Percentiles rank a stretch among this genome's conserved stretches.
Conservation (phyloP, 192 early-diverging fungal species). For the Coemansia sp. region DNA sequence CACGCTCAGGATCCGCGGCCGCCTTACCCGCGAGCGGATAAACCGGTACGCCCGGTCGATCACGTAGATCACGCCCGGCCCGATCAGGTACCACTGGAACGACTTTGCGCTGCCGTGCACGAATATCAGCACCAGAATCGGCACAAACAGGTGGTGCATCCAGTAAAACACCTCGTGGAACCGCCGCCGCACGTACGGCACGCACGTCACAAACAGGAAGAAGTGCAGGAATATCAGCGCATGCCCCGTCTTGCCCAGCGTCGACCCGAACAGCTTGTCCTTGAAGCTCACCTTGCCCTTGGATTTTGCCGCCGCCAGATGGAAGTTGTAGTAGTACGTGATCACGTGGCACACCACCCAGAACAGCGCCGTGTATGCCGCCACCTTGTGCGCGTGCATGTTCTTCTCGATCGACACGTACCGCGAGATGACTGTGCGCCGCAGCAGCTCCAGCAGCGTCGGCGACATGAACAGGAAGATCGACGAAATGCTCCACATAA, state of each 20-base stretch:
- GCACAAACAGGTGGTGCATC: conserved; percentile 84
- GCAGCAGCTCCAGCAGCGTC: conserved; percentile 71
- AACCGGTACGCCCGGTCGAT: conserved; percentile 70
- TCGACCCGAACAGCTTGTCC: conserved; percentile 58
- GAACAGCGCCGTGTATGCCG: conserved; percentile 72
- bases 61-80: conserved; percentile 63
- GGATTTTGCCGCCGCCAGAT: conserved; percentile 24
- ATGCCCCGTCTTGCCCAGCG: conserved; percentile 74
- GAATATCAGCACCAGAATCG: conserved; percentile 67
- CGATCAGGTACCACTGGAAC: conserved; percentile 79
- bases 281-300: conserved; percentile 44
- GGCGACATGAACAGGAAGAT: conserved; percentile 76
- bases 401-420: conserved; percentile 82
- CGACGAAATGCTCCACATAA: conserved; percentile 58
- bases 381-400: conserved; percentile 78
- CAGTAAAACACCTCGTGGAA: conserved; percentile 78
- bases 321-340: conserved; percentile 75
- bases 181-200: conserved; percentile 38
- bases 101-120: conserved; percentile 73
- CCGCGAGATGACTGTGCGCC: conserved; percentile 69
- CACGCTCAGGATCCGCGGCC: conserved; percentile 75
- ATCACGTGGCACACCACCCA: conserved; percentile 68
- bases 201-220: conserved; percentile 36
- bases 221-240: conserved; percentile 42
- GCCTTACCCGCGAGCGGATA: conserved; percentile 60